phyloP scores from a whole-genome alignment of 352 stramenopile species.

The Phytophthora sojae region DNA sequence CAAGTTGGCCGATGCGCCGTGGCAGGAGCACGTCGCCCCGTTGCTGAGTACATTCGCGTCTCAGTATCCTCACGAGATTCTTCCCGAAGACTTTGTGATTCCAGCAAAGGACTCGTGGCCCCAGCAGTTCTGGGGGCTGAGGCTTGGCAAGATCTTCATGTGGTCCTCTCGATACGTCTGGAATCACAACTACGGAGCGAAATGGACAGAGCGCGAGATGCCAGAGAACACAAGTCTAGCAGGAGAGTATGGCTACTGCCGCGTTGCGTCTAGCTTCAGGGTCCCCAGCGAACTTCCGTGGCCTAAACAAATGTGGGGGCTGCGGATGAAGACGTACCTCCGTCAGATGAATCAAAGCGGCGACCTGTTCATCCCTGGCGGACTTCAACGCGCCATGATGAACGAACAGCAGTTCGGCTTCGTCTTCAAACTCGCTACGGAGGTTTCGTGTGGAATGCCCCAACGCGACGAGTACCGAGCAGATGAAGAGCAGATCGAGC shows the following conservation, averaged over 20 bases:
- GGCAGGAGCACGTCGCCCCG: conserved; percentile 22
- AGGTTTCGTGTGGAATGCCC: conserved; percentile 1
- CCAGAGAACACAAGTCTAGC: conserved; percentile 15
- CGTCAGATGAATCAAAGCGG: conserved; percentile 24
- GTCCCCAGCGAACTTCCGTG: conserved; percentile 28
- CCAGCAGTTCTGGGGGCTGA: conserved; percentile 27
- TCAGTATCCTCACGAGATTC: conserved; percentile 30
- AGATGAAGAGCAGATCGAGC: conserved; percentile 12
- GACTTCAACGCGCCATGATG: conserved; percentile 6
- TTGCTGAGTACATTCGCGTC: conserved; percentile 27
- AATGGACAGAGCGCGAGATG: conserved; percentile 29
- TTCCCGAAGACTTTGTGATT: conserved; percentile 38
- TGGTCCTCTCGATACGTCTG: conserved; percentile 38
- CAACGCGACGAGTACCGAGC: conserved; percentile 8
- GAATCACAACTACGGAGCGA: conserved; percentile 1
- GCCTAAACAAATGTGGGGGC: conserved; percentile 36
- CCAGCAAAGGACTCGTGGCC: conserved; percentile 28
- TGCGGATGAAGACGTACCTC: conserved; percentile 24
- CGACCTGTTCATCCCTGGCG: conserved; percentile 20
- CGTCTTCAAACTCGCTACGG: conserved; percentile 32
- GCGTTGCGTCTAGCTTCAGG: conserved; percentile 22
- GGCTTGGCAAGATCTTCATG: conserved; percentile 34
- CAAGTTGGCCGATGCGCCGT: conserved; percentile 31
- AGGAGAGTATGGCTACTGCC: conserved; percentile 28
- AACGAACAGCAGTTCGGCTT: conserved; percentile 28